Evolutionary conservation across 805 yeast species (phyloP).

Genomic region (Barnettozyma siamensis): DNA sequence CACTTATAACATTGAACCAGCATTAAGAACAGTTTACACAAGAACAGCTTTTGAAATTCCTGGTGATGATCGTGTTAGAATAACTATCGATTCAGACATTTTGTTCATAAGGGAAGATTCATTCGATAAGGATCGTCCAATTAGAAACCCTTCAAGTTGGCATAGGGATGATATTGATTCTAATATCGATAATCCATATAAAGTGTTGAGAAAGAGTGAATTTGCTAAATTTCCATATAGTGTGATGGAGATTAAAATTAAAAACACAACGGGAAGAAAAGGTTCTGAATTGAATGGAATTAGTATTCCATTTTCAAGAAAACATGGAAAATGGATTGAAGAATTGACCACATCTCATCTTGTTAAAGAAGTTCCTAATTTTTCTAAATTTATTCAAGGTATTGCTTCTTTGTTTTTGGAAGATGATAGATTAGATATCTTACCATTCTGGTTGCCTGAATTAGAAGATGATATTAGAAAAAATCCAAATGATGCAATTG

Average conservation of each 20-base stretch:
- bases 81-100: slow-evolving; percentile 85
- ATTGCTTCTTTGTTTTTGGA: slow-evolving; percentile 82
- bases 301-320: slow-evolving; percentile 40
- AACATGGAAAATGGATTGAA: slow-evolving; percentile 69
- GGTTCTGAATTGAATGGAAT: slow-evolving; percentile 27
- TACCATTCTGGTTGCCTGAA: slow-evolving; percentile 95
- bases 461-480: slow-evolving; percentile 71
- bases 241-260: slow-evolving; percentile 80
- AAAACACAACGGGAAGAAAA: slow-evolving; percentile 37
- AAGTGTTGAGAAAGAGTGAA: slow-evolving; percentile 80
- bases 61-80: slow-evolving; percentile 89
- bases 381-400: slow-evolving; percentile 91
- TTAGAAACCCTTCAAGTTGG: slow-evolving; percentile 86
- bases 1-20: slow-evolving; percentile 71
- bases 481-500: slow-evolving; percentile 75
- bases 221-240: slow-evolving; percentile 76
- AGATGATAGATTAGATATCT: slow-evolving; percentile 80
- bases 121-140: slow-evolving; percentile 78
- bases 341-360: slow-evolving; percentile 79
- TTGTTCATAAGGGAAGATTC: slow-evolving; percentile 86
- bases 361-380: slow-evolving; percentile 90
- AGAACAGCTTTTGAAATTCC: slow-evolving; percentile 98
- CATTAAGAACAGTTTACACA: slow-evolving; percentile 78
- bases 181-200: slow-evolving; percentile 59
- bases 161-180: slow-evolving; percentile 90